Base-by-base conservation (phyloP, 345 rosid species). In the Salix udensis region DNA sequence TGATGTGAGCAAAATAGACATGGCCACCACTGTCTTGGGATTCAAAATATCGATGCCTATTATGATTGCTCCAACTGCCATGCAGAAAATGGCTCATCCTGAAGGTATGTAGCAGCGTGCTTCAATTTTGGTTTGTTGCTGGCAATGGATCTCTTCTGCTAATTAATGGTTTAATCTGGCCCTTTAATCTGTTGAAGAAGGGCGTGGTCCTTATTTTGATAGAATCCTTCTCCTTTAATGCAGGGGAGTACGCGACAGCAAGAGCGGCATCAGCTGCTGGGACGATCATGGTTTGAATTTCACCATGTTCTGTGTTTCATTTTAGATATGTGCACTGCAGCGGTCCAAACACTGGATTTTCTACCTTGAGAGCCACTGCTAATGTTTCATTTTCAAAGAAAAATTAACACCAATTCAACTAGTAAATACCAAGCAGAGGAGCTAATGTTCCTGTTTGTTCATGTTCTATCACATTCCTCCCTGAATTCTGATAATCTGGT, bases 81-180 rank as follows among this genome's bases (percentile, higher is more conserved):
- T 93, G 86, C 99, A 92, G 88, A 96, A 93, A 85, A 91, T 96
- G 96, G 99, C 98, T 71, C 99, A 93, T 68, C 97, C 97, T 76
- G 96, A 93, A 68, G 98, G 97, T 90, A 78, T n/a, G 36, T 31
- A 16, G 14, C 14, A 3, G 48, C 9, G n/a, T 60, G 61, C 40
- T 65, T 65, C 68, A 6, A 37, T 34, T 65, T 65, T 65, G 39
- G 12, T 18, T 1, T 65, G 19, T 31, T 15, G 36, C 15, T 65
- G 68, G n/a, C 15, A 31, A 34, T 15, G 40, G 37, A 15, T 28
- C 19, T 65, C 52, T 67, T 68, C 62, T 58, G 71, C 18, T 42
- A 40, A 8, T 65, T 42, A 40, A 8, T 65, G 68, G 39, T 28
- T 26, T 65, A 16, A 14, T 65, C 13, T 37, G 28, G 24, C 5